Evolutionary conservation across 768 basidiomycete genomes (phyloP), one percentile per base, ranked within the genome.

Genomic region (Trametes coccinea): DNA sequence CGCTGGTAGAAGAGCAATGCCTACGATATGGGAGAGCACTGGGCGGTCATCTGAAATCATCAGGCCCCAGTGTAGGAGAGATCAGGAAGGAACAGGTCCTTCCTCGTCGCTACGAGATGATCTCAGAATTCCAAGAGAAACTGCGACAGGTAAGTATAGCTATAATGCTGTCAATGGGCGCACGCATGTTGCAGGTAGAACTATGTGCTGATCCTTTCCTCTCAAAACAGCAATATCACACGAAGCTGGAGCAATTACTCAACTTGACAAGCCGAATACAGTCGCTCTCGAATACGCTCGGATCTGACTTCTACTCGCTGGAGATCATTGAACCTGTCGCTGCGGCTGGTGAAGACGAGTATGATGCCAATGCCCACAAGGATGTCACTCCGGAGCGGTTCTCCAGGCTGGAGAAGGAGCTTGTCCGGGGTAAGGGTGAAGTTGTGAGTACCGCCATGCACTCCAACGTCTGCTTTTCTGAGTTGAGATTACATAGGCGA

Each of bases 381-480:
- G 90, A 95, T 67, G 90, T 94, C 14, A 88, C 86, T 10, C 87
- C 89, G 0, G 92, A 94, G 65, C 82, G 90, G 11, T 92, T 95
- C 69, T 80, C 84, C 48, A 87, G 79, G 67, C 77, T 95, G 5
- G 92, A 95, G 78, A 89, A 90, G 71, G 92, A 95, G 69, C 81
- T 94, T 16, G 86, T 90, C 9, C 80, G 89, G 55, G 92, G 91
- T 10, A 93, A 93, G 73, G 82, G 83, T n/a, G 93, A 95, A 82
- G 82, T 93, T 56, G 90, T 93, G 67, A 69, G 90, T 79, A 43
- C 30, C 11, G 41, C 9, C 27, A 14, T 14, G 43, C 29, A 16
- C 10, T 17, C 11, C 45, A 53, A 55, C 52, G 61, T 47, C 60
- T 6, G 34, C 34, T 37, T 37, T 56, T 10, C 4, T 50, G 40